Evolutionary conservation across 345 rosid species (phyloP), one percentile per base, ranked within the genome.

Genomic region (Hevea brasiliensis): DNA sequence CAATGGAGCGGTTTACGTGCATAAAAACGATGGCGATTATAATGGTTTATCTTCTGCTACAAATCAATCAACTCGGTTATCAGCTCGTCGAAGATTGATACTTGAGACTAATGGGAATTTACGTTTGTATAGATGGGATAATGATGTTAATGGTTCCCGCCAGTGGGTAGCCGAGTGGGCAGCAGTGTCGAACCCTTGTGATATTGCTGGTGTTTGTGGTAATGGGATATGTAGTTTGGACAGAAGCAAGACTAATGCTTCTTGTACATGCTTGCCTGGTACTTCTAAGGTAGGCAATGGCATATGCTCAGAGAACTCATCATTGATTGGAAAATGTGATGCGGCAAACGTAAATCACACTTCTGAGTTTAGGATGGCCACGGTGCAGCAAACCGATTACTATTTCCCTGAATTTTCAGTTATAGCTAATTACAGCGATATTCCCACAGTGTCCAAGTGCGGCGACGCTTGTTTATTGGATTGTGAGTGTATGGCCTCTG

Each of bases 111-210:
- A 92, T 72, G 97, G 97, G 41, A 94, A 90, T 78, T 65, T 94
- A 60, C 82, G 97, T 62, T 57, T 94, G 55, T 94, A 94, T 74
- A 79, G 91, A 74, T 94, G 94, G 94, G 97, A 90, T 51, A 83
- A 92, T 66, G 90, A 89, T 66, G 82, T 89, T 32, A 94, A 92
- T 50, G 95, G 93, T 2, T 88, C 95, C 0, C 85, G 88, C 60
- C 95, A 85, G 64, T 94, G 97, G 97, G 91, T 92, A 0, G 77
- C 97, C 2, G 93, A 92, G 41, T 90, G 97, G 97, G 97, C 98
- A 54, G 97, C 97, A 14, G 90, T 88, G 9, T 90, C 97, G 47
- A 94, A 94, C 35, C 97, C 98, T 0, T 94, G 98, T 65, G 89
- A 85, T 55, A 87, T 92, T 59, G 89, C 98, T 3, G 98, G 98